phyloP scores from a whole-genome alignment of 1,139 yeast species.

The Diutina ranongensis region DNA sequence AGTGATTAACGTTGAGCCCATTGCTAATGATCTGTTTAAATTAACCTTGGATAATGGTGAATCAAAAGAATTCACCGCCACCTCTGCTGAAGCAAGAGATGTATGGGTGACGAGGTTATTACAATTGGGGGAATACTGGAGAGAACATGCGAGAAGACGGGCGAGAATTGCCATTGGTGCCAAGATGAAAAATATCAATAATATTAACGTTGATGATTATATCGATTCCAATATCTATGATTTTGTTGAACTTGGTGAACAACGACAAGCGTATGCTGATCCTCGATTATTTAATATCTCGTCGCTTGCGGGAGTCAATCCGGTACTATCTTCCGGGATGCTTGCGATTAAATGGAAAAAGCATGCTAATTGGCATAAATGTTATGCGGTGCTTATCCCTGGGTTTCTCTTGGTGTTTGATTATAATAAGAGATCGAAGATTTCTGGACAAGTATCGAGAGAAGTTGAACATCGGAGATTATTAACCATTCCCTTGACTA shows the following conservation, averaged over 20 bases:
- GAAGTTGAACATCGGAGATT: constrained; percentile 23
- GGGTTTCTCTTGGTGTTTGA: constrained; percentile 46
- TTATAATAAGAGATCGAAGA: not conserved
- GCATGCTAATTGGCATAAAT: constrained; percentile 52
- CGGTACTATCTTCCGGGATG: constrained; percentile 51
- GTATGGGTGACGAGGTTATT: constrained; percentile 52
- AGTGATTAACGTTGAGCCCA: not conserved
- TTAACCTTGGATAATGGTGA: constrained; percentile 39
- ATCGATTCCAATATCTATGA: constrained; percentile 46
- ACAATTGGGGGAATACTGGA: constrained; percentile 50
- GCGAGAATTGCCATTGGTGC: not conserved
- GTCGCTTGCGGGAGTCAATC: constrained; percentile 44
- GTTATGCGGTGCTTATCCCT: constrained; percentile 56
- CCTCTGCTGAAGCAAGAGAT: constrained; percentile 35
- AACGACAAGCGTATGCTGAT: constrained; percentile 33
- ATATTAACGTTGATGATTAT: constrained; percentile 43
- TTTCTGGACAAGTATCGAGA: not conserved
- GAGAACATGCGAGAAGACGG: constrained; percentile 14
- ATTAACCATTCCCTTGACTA: constrained; percentile 47
- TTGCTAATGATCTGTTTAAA: constrained; percentile 20
- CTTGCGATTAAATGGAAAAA: constrained; percentile 59
- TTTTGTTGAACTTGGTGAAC: constrained; percentile 15
- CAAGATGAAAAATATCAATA: constrained; percentile 18
- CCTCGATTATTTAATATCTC: constrained; percentile 37
- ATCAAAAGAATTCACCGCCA: constrained; percentile 46